These are phyloP conservation scores for Paecilomyces formosus DNA, from an alignment of 2,329 filamentous ascomycete species.

Conservation along the genomic window DNA sequence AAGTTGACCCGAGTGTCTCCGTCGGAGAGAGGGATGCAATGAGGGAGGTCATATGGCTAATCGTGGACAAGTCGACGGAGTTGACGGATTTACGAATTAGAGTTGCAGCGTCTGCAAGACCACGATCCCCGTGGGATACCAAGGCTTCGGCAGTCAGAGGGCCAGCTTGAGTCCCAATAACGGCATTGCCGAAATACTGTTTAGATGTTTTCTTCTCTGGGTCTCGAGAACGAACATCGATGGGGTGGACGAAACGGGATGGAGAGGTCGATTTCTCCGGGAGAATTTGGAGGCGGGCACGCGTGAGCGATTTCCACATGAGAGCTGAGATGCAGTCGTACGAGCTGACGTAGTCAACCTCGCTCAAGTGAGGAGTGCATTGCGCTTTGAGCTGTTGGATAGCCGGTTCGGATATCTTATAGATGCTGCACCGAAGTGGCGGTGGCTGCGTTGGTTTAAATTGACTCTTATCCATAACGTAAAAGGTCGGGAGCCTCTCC, in stretches of 20 bases:
- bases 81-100: slow-evolving; percentile 13
- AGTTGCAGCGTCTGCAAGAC: slow-evolving; percentile 11
- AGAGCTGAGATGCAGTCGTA: slow-evolving; percentile 19
- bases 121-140: slow-evolving; percentile 4
- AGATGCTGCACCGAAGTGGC: neutral
- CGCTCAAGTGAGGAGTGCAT: slow-evolving; percentile 6
- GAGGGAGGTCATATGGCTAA: slow-evolving; percentile 9
- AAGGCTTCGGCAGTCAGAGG: slow-evolving; percentile 7
- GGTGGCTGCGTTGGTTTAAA: neutral
- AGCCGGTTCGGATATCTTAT: neutral
- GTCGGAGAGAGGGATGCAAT: slow-evolving; percentile 8
- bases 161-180: slow-evolving; percentile 10
- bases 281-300: slow-evolving; percentile 11
- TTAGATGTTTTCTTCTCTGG: slow-evolving; percentile 10
- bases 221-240: slow-evolving; percentile 15
- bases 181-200: slow-evolving; percentile 16
- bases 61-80: slow-evolving; percentile 6
- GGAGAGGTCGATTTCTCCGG: slow-evolving; percentile 6
- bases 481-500: neutral
- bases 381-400: slow-evolving; percentile 8
- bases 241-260: slow-evolving; percentile 12
- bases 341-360: slow-evolving; percentile 11
- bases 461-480: neutral
- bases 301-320: slow-evolving; percentile 15
- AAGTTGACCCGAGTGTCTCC: slow-evolving; percentile 5